phyloP scores from a whole-genome alignment of 2,329 filamentous ascomycete genomes.

The Monilinia aucupariae region DNA sequence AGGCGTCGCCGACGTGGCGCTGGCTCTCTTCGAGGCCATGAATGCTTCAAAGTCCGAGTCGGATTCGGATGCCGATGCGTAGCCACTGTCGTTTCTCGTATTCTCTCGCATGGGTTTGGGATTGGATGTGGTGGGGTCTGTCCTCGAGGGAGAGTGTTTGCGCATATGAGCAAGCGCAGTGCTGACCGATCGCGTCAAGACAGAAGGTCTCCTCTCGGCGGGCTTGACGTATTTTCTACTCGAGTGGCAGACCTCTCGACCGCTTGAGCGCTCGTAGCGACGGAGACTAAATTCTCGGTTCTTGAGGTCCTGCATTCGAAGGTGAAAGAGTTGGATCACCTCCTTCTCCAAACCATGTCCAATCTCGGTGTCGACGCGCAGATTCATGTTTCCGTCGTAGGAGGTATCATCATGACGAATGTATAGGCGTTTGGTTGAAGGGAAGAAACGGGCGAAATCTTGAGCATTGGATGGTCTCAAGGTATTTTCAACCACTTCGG shows the following conservation, averaged over 20 bases:
- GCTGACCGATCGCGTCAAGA: conserved; percentile 50
- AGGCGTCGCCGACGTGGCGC: conserved; percentile 37
- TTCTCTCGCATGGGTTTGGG: conserved; percentile 14
- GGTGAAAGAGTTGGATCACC: conserved; percentile 76
- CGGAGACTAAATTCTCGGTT: conserved; percentile 84
- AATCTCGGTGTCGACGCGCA: conserved; percentile 77
- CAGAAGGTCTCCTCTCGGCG: conserved; percentile 35
- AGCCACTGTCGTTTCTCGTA: conserved; percentile 47
- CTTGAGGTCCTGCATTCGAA: conserved; percentile 88
- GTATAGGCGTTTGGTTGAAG: conserved; percentile 71
- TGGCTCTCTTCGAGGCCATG: conserved; percentile 32
- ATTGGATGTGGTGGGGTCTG: conserved; percentile 25
- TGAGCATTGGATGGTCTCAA: conserved; percentile 72
- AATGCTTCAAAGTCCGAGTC: conserved; percentile 26
- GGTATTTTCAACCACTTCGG: conserved; percentile 57
- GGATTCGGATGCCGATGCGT: conserved; percentile 44
- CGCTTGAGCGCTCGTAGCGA: conserved; percentile 87
- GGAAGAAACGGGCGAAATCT: conserved; percentile 81
- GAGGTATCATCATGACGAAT: conserved; percentile 90
- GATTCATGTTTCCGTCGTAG: conserved; percentile 91
- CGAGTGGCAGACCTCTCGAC: conserved; percentile 85
- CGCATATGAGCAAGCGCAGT: conserved; percentile 42
- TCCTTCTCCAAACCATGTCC: conserved; percentile 49
- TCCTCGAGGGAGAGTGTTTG: conserved; percentile 47
- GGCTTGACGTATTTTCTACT: conserved; percentile 62